Base-by-base conservation (phyloP, 2,329 filamentous ascomycete genomes). In the Stagonosporopsis vannaccii region DNA sequence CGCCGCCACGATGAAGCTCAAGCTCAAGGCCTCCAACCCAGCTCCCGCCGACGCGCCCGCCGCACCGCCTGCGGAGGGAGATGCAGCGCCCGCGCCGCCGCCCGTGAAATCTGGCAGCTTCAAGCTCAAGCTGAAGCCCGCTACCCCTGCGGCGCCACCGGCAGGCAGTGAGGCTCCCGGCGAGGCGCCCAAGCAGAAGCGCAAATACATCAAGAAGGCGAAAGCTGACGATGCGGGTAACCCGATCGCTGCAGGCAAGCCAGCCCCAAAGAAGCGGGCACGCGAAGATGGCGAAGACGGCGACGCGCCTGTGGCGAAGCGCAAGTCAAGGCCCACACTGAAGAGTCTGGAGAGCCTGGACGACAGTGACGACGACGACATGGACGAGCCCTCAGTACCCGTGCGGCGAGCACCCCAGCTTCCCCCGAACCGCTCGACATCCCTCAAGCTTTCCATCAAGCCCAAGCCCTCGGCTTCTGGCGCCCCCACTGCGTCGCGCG, bases 161-260 rank as follows among this genome's bases (percentile, higher is more conserved):
- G 63, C 62, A 62, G 71, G 61, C 15, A 30, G 51, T 63, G 65
- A 56, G 63, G 70, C 75, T 26, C 67, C 50, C 26, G 53, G 70
- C 69, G 77, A 59, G 77, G 54, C 67, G n/a, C 61, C 68, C 61
- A 67, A 78, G 59, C 69, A 67, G 46, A 79, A 80, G 70, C 76
- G 77, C 53, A 75, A 78, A 45, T 78, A 79, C 65, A 75, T 66
- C 35, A 78, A 76, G 67, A 79, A 79, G 59, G 58, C 69, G 40
- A 76, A 75, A 56, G 50, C 61, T 30, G 74, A 73, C 50, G 68
- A 68, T 23, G 62, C 65, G 53, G 70, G 69, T 33, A 62, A 71
- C 37, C 60, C 65, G 12, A 44, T 71, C 12, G 51, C 58, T 4
- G 43, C 64, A 22, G 54, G 59, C 61, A 72, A 77, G 54, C 58